Conservation (phyloP, 352 stramenopile species). For the Phytophthora chlamydospora region DNA sequence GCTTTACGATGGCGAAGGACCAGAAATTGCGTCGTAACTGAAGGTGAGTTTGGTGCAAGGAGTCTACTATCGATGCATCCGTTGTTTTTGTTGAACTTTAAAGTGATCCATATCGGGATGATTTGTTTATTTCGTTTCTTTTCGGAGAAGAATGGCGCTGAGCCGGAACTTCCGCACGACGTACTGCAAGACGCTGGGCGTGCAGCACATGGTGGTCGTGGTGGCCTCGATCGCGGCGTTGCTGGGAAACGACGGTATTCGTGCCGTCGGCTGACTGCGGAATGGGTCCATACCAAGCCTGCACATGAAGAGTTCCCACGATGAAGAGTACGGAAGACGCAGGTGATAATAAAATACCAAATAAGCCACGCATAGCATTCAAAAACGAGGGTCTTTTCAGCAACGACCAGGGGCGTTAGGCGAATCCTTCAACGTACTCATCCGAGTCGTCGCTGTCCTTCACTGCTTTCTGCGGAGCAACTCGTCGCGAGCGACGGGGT, state of each 20-base stretch:
- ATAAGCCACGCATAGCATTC: constrained; percentile 6
- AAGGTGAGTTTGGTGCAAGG: no score
- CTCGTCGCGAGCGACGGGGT: constrained; percentile 39
- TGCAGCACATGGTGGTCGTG: constrained; percentile 83
- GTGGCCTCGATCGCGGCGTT: no score
- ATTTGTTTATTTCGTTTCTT: neutral
- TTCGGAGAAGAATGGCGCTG: constrained; percentile 54
- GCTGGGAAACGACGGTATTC: no score
- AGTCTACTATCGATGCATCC: no score
- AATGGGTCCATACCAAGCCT: constrained; percentile 22
- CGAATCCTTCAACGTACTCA: constrained; percentile 40
- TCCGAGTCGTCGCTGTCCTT: constrained; percentile 45
- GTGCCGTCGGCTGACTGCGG: no score
- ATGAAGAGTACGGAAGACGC: constrained; percentile 28
- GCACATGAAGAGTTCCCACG: constrained; percentile 30
- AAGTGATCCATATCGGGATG: neutral
- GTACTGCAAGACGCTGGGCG: constrained; percentile 89
- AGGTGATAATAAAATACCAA: constrained; percentile 14
- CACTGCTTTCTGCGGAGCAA: constrained; percentile 8
- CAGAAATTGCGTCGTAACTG: no score
- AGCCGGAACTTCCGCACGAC: constrained; percentile 84
- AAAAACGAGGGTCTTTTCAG: neutral
- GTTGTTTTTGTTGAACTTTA: no score
- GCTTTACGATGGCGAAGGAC: neutral
- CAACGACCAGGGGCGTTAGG: constrained; percentile 7